Base-by-base conservation (phyloP, 2,329 filamentous ascomycete genomes). In the Dactylellina haptotyla region DNA sequence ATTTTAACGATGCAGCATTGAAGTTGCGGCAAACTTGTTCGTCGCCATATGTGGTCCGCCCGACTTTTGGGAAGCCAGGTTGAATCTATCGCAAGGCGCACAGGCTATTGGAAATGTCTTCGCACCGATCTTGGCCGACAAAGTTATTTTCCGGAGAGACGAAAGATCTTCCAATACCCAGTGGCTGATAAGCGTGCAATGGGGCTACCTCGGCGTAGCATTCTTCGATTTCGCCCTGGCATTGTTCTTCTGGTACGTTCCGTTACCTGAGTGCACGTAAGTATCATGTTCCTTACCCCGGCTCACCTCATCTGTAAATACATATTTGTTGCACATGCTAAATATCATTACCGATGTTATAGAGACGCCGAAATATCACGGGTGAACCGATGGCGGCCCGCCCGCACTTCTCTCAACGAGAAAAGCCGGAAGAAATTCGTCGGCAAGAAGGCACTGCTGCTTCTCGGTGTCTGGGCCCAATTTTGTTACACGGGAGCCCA, bases 401-500 rank as follows among this genome's bases (percentile, higher is more conserved):
- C 45, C 12, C 45, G 43, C 6, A 34, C 48, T 9, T 5, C 48
- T 12, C 45, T 65, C 4, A 39, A 28, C 6, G 67, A 72, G 28
- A 72, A 72, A 43, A 39, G 59, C 30, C 67, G 30, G 12, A 59
- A 65, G 59, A 51, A 41, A 20, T 32, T 59, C 8, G 34, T 92
- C 75, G 82, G 83, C 77, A 90, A 90, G 80, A 89, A 92, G 77
- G 92, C 90, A 80, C 87, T 87, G 23, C 84, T 93, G 1, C 92
- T 93, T 83, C 89, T 92, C 77, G 91, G 89, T 10, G 86, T 89
- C 0, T 86, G 88, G 76, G 89, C 90, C 0, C 90, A 94, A 76
- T 93, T 93, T 81, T 91, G 88, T 79, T 95, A 94, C 79, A 89
- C 91, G 0, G 91, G 91, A 51, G 87, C 90, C 0, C 92, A 96